A percentile compares a stretch with the other conserved stretches of the same genome.
These are phyloP conservation scores for Arthrobotrys entomopaga DNA, from an alignment of 2,329 filamentous ascomycete genomes.

Conservation along the genomic window DNA sequence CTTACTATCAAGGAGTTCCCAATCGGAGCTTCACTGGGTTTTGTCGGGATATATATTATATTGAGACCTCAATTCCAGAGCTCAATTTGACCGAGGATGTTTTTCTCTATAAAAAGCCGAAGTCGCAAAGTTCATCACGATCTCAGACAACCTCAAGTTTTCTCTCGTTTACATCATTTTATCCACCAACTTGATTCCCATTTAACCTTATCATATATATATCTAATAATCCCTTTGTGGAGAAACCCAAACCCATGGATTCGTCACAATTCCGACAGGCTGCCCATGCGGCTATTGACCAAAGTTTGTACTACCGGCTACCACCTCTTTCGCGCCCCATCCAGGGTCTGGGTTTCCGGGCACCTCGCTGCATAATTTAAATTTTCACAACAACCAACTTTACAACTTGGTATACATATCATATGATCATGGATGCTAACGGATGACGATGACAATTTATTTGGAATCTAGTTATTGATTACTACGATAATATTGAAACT, in stretches of 20 bases:
- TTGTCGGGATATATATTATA: background rate
- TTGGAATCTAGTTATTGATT: slow-evolving; percentile 74
- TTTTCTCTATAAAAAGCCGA: background rate
- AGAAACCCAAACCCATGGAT: slow-evolving; percentile 71
- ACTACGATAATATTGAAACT: slow-evolving; percentile 79
- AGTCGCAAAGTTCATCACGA: background rate
- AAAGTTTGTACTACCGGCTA: slow-evolving; percentile 70
- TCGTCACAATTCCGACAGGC: slow-evolving; percentile 79
- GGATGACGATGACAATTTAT: background rate
- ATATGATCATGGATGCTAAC: background rate
- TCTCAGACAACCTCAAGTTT: background rate
- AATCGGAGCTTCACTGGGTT: background rate
- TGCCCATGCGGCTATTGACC: slow-evolving; percentile 80
- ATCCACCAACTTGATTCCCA: background rate
- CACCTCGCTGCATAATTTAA: slow-evolving; percentile 24
- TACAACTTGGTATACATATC: too few relatives aligned
- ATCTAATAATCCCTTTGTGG: slow-evolving; percentile 12
- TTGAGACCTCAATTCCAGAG: background rate
- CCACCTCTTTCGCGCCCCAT: background rate
- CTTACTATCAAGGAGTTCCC: background rate
- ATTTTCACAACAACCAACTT: background rate
- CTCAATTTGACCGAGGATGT: slow-evolving; percentile 1
- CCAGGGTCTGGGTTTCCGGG: too few relatives aligned
- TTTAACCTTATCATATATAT: background rate
- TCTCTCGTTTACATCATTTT: background rate